A percentile compares a stretch with the other conserved stretches of the same genome.
Evolutionary conservation across 257 asterid species (phyloP).

Genomic region (Linaria vulgaris): DNA sequence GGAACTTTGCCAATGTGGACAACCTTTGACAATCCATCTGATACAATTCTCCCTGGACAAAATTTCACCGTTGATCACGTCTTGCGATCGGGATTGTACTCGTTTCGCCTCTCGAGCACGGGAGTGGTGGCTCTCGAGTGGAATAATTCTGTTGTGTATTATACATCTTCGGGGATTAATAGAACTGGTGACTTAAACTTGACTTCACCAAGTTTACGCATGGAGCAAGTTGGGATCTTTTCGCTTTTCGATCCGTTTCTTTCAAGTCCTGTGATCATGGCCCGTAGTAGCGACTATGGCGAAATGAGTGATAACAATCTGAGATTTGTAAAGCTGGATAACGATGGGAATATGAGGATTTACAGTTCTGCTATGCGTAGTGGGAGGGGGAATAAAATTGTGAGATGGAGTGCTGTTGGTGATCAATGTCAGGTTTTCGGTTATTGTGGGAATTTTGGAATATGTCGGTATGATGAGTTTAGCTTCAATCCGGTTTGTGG

Average conservation of each 20-base stretch:
- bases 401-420: slow-evolving; percentile 69
- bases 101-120: slow-evolving; percentile 36
- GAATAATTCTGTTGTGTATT: slow-evolving; percentile 47
- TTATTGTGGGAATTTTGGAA: slow-evolving; percentile 70
- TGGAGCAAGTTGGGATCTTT: slow-evolving; percentile 48
- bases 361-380: slow-evolving; percentile 46
- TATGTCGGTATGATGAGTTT: slow-evolving; percentile 56
- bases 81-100: slow-evolving; percentile 52
- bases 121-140: slow-evolving; percentile 58
- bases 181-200: slow-evolving; percentile 27
- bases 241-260: slow-evolving; percentile 46
- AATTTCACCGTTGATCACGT: slow-evolving; percentile 41
- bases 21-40: slow-evolving; percentile 65
- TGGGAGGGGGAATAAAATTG: slow-evolving; percentile 44
- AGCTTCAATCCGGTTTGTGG: slow-evolving; percentile 42
- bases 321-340: slow-evolving; percentile 63
- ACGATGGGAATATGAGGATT: slow-evolving; percentile 78
- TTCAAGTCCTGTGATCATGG: slow-evolving; percentile 35
- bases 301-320: slow-evolving; percentile 23
- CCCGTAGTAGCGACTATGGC: slow-evolving; percentile 32
- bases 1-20: slow-evolving; percentile 50
- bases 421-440: slow-evolving; percentile 76
- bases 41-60: slow-evolving; percentile 62
- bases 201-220: slow-evolving; percentile 57
- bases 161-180: slow-evolving; percentile 43